Evolutionary conservation across 140 eudicot species (phyloP).

Genomic region (Bidens hawaiensis): DNA sequence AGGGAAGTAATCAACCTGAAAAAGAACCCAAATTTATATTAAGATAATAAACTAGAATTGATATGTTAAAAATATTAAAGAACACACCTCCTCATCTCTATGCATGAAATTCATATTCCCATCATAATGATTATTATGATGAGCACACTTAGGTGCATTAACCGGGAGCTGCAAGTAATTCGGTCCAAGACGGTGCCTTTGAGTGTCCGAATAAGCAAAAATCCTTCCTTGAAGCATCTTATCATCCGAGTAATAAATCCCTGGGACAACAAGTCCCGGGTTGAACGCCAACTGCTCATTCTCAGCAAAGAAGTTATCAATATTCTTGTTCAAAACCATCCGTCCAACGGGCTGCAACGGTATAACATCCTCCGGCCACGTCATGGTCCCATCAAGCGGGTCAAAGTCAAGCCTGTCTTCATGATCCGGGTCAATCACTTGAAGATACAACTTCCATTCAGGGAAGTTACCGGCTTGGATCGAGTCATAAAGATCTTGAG

Average conservation of each 20-base stretch:
- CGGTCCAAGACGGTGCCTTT: constrained; percentile 89
- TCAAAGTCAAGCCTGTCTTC: constrained; percentile 81
- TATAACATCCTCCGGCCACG: constrained; percentile 83
- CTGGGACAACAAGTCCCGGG: constrained; percentile 84
- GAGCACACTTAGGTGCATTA: constrained; percentile 86
- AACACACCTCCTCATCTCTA: constrained; percentile 86
- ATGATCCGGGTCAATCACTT: constrained; percentile 78
- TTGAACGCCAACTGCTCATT: constrained; percentile 85
- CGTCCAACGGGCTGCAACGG: constrained; percentile 95
- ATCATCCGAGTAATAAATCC: constrained; percentile 79
- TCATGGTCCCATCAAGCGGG: constrained; percentile 85
- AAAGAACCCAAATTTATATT: background rate
- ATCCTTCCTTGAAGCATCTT: constrained; percentile 82
- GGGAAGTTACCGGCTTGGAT: constrained; percentile 85
- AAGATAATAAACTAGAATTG: background rate
- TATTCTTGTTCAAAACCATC: constrained; percentile 76
- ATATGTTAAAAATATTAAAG: background rate
- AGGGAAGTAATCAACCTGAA: constrained; percentile 87
- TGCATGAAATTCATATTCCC: constrained; percentile 88
- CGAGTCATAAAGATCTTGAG: constrained; percentile 86
- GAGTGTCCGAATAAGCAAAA: constrained; percentile 84
- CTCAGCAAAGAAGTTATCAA: constrained; percentile 88
- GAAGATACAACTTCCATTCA: constrained; percentile 83
- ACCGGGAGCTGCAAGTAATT: constrained; percentile 85
- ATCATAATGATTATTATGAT: constrained; percentile 88